Base-by-base conservation (phyloP, 78 protist genomes). In the Dictyostelium brefeldianum region DNA sequence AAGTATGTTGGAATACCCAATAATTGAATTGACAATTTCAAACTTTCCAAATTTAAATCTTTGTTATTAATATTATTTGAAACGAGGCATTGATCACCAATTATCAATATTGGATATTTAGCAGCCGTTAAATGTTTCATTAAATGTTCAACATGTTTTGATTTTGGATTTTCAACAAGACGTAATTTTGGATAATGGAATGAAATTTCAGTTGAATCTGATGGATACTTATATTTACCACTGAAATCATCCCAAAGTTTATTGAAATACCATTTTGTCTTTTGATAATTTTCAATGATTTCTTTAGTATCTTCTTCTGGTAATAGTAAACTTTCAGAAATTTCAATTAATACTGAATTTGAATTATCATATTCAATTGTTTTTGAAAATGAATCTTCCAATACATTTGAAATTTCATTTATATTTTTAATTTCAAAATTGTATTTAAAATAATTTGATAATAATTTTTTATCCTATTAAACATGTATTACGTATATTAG, bases 241-340 rank as follows among this genome's bases (percentile, higher is more conserved):
- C 51, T 25, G 22, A 79, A n/a, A 17, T 79, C 71, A 79, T 56
- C 59, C 83, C 71, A 79, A 20, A 79, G 17, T 41, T n/a, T 51
- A 29, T 79, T 79, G 50, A 79, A 56, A 25, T 77, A 77, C 83
- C 83, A 79, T 79, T 51, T 79, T 27, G 71, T 18, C 57, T 79
- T 25, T 56, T 79, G 50, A 20, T 31, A 20, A 9, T 36, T 56
- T 18, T 56, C 71, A 18, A 36, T 20, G 22, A 31, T 56, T 41
- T 79, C 51, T 79, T 56, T 51, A 0, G 71, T 56, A 9, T 36
- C 31, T 14, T 56, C 71, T 36, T 79, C 83, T 36, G 83, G 83
- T 41, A 79, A 51, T 29, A 79, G n/a, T 10, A 79, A 14, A 1
- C 31, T 5, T 36, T 79, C 54, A 56, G 57, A 25, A 20, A 79